Evolutionary conservation across 345 rosid species (phyloP).

Genomic region (Salix caprea): DNA sequence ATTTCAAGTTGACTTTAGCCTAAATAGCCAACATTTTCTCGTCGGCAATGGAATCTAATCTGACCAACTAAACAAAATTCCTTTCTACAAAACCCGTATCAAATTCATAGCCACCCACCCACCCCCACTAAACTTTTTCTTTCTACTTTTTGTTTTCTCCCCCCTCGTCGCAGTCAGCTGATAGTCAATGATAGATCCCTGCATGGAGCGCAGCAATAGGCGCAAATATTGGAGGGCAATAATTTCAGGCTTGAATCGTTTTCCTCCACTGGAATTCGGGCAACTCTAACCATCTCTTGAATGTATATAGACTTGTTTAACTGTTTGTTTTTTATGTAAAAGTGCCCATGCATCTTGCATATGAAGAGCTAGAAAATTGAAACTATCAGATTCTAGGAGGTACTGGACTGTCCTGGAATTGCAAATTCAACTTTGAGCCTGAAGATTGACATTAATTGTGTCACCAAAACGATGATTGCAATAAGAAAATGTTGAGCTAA

Average conservation of each 20-base stretch:
- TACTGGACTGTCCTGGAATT: background rate
- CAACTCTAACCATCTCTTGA: background rate
- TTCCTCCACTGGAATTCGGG: background rate
- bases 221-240: background rate
- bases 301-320: background rate
- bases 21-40: background rate
- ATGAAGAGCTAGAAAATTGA: too few relatives aligned
- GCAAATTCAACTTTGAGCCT: background rate
- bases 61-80: background rate
- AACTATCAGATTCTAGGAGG: too few relatives aligned
- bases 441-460: background rate
- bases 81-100: background rate
- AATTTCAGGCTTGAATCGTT: background rate
- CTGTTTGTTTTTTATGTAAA: too few relatives aligned
- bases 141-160: background rate
- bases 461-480: background rate
- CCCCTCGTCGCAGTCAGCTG: background rate
- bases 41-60: background rate
- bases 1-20: constrained; percentile 10
- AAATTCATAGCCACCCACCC: constrained; percentile 4
- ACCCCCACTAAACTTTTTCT: background rate
- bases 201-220: background rate
- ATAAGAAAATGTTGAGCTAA: background rate
- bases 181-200: background rate
- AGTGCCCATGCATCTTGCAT: background rate